phyloP scores from a whole-genome alignment of 2,329 filamentous ascomycete species.

The Basipetospora sp. region DNA sequence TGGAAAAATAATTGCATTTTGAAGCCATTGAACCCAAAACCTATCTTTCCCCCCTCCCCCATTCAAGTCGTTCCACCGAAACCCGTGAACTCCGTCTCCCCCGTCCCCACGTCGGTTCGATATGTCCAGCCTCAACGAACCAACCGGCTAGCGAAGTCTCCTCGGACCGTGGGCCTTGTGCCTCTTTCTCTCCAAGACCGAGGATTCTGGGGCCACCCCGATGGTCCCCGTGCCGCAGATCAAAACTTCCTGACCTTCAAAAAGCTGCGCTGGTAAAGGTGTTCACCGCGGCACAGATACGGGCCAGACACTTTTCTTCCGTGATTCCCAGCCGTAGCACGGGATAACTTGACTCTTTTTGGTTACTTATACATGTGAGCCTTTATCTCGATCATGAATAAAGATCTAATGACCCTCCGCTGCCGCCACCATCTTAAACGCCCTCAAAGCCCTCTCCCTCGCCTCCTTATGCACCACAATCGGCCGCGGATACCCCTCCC shows the following conservation, averaged over 20 bases:
- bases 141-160: conserved; percentile 41
- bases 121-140: too few relatives aligned
- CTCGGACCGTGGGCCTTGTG: conserved; percentile 28
- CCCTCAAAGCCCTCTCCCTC: conserved; percentile 50
- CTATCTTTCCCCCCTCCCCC: too few relatives aligned
- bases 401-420: background rate
- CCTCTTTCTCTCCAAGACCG: conserved; percentile 26
- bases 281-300: conserved; percentile 50
- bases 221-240: conserved; percentile 48
- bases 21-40: conserved; percentile 4
- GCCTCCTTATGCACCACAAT: conserved; percentile 61
- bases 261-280: conserved; percentile 45
- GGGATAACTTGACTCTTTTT: background rate
- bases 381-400: too few relatives aligned
- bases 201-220: conserved; percentile 41
- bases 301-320: conserved; percentile 34
- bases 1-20: conserved; percentile 8
- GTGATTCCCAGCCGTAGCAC: background rate
- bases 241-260: conserved; percentile 35
- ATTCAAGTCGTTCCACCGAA: too few relatives aligned
- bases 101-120: too few relatives aligned
- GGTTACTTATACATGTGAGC: too few relatives aligned
- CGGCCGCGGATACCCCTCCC: conserved; percentile 55
- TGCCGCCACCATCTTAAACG: conserved; percentile 24
- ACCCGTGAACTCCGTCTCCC: too few relatives aligned